Evolutionary conservation across 176 grass and related monocot species (phyloP).

Genomic region (Tuctoria greenei): DNA sequence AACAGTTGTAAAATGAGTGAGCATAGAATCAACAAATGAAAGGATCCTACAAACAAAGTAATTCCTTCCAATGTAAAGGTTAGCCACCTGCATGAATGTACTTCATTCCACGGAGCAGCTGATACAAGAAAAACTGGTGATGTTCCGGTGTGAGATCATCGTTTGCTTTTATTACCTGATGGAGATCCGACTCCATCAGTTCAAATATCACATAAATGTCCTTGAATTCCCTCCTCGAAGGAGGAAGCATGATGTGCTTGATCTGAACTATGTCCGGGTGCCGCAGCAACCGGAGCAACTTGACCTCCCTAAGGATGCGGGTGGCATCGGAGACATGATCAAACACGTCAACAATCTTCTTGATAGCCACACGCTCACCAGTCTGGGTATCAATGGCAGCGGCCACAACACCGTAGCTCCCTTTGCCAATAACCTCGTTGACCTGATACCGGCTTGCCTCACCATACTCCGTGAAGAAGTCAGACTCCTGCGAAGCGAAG

Average conservation of each 20-base stretch:
- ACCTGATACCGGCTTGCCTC: slow-evolving; percentile 74
- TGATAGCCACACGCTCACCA: slow-evolving; percentile 83
- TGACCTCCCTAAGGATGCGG: slow-evolving; percentile 87
- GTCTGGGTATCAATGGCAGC: slow-evolving; percentile 78
- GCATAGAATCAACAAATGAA: neutral
- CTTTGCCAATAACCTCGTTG: slow-evolving; percentile 85
- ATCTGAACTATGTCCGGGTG: slow-evolving; percentile 85
- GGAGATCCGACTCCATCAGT: slow-evolving; percentile 86
- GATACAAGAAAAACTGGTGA: slow-evolving; percentile 92
- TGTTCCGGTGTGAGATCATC: slow-evolving; percentile 84
- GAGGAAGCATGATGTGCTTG: slow-evolving; percentile 92
- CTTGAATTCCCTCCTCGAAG: slow-evolving; percentile 79
- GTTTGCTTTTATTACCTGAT: slow-evolving; percentile 87
- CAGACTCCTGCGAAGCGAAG: slow-evolving; percentile 46
- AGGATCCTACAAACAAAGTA: neutral
- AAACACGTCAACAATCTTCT: slow-evolving; percentile 90
- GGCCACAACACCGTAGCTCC: slow-evolving; percentile 81
- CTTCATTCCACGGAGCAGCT: slow-evolving; percentile 83
- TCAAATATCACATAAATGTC: slow-evolving; percentile 92
- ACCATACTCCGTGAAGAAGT: slow-evolving; percentile 92
- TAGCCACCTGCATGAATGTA: slow-evolving; percentile 88
- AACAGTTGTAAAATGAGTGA: slow-evolving; percentile 30
- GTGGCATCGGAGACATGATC: slow-evolving; percentile 90
- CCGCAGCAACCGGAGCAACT: slow-evolving; percentile 72
- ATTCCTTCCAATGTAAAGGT: neutral